Evolutionary conservation across 768 basidiomycete genomes (phyloP).

Genomic region (Tephrocybe sp.): DNA sequence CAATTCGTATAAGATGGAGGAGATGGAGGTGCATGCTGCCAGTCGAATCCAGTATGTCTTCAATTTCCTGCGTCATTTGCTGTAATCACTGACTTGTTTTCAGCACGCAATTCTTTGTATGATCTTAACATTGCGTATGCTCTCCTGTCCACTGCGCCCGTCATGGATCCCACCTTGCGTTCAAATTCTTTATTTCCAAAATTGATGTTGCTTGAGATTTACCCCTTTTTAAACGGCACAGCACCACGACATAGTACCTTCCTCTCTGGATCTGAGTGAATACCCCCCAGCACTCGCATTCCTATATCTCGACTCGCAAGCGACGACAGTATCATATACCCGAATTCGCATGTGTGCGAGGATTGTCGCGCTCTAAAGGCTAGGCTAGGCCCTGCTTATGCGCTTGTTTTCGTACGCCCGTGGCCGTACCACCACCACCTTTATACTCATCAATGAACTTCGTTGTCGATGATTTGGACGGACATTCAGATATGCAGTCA

Average conservation of each 20-base stretch:
- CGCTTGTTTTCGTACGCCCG: slow-evolving; percentile 15
- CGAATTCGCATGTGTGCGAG: slow-evolving; percentile 16
- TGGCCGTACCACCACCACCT: slow-evolving; percentile 19
- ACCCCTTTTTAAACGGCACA: slow-evolving; percentile 17
- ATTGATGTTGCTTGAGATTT: slow-evolving; percentile 25
- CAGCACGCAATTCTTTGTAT: slow-evolving; percentile 90
- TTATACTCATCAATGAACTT: slow-evolving; percentile 20
- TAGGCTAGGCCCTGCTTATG: slow-evolving; percentile 16
- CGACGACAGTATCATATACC: slow-evolving; percentile 19
- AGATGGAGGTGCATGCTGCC: slow-evolving; percentile 97
- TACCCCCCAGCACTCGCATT: slow-evolving; percentile 10
- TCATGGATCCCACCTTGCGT: slow-evolving; percentile 11
- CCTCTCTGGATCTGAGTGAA: slow-evolving; percentile 15
- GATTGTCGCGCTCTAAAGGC: slow-evolving; percentile 16
- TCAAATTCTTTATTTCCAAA: slow-evolving; percentile 22
- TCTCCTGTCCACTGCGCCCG: slow-evolving; percentile 27
- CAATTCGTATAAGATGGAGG: slow-evolving; percentile 99
- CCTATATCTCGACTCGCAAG: slow-evolving; percentile 6
- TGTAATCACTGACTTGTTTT: slow-evolving; percentile 4
- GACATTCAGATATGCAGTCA: slow-evolving; percentile 28
- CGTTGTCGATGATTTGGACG: slow-evolving; percentile 28
- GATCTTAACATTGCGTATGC: slow-evolving; percentile 24
- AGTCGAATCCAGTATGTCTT: slow-evolving; percentile 83
- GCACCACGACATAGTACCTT: slow-evolving; percentile 8
- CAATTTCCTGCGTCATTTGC: slow-evolving; percentile 3